Percentiles rank a stretch among this genome's conserved stretches.
These are phyloP conservation scores for Omphalotus guepiniiformis DNA, from an alignment of 768 basidiomycete genomes.

Conservation along the genomic window DNA sequence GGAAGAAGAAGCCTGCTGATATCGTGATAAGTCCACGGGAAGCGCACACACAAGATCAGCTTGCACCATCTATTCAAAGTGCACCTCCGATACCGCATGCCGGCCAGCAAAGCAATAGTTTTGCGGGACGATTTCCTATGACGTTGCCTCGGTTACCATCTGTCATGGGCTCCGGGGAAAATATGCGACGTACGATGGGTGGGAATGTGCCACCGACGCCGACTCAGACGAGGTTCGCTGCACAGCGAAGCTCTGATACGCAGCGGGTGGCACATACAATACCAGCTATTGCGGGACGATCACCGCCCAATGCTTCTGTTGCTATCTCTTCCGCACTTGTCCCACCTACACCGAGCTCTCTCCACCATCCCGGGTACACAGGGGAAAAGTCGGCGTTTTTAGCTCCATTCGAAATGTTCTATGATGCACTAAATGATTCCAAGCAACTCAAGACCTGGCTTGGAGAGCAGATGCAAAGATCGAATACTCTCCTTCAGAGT, in stretches of 20 bases:
- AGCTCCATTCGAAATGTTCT: constrained; percentile 79
- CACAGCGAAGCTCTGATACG: constrained; percentile 33
- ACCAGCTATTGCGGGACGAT: constrained; percentile 32
- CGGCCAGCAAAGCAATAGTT: constrained; percentile 34
- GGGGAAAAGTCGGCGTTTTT: constrained; percentile 75
- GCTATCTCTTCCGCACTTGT: constrained; percentile 65
- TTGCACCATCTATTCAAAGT: constrained; percentile 70
- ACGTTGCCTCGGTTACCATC: constrained; percentile 62
- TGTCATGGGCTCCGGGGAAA: constrained; percentile 39
- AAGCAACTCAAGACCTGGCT: constrained; percentile 77
- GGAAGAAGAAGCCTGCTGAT: constrained; percentile 73
- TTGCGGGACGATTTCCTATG: constrained; percentile 52
- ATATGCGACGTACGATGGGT: constrained; percentile 44
- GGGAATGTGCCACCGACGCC: constrained; percentile 70
- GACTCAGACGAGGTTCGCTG: constrained; percentile 54
- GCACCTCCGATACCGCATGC: constrained; percentile 65
- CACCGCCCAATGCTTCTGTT: constrained; percentile 57
- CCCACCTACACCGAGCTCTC: constrained; percentile 64
- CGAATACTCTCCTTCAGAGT: constrained; percentile 48
- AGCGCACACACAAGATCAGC: constrained; percentile 44
- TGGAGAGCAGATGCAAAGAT: constrained; percentile 64
- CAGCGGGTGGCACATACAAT: constrained; percentile 20
- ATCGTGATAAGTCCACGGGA: constrained; percentile 74
- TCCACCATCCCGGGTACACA: constrained; percentile 56
- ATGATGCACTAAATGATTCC: constrained; percentile 79